Percentiles rank a stretch among this genome's conserved stretches.
Evolutionary conservation across 352 stramenopile genomes (phyloP).

Genomic region (Aphanomyces cochlioides): DNA sequence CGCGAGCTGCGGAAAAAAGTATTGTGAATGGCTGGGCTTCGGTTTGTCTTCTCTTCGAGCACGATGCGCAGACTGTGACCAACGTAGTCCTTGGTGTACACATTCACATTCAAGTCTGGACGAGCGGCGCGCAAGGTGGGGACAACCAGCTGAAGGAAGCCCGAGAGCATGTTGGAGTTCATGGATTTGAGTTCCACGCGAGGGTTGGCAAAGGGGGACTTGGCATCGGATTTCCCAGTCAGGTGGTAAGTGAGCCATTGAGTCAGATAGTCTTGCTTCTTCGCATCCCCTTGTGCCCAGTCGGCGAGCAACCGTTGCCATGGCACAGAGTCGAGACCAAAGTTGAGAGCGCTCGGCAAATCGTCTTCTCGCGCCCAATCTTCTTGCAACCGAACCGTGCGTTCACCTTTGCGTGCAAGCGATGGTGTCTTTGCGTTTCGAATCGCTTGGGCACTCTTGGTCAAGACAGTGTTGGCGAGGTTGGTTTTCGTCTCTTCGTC

Average conservation of each 20-base stretch:
- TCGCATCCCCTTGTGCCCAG: constrained; percentile 25
- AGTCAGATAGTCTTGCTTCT: constrained; percentile 19
- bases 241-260: constrained; percentile 22
- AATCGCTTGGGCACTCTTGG: background rate
- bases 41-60: constrained; percentile 11
- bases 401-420: background rate
- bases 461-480: background rate
- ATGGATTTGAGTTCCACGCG: constrained; percentile 27
- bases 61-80: constrained; percentile 29
- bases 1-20: background rate
- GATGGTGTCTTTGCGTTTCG: background rate
- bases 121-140: background rate
- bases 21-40: constrained; percentile 8
- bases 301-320: constrained; percentile 18
- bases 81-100: constrained; percentile 30
- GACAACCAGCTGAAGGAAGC: constrained; percentile 20
- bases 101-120: constrained; percentile 21
- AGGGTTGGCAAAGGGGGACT: constrained; percentile 20
- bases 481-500: background rate
- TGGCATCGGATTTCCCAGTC: background rate
- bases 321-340: background rate
- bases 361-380: constrained; percentile 20
- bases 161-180: constrained; percentile 13
- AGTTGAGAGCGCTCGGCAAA: background rate
- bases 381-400: constrained; percentile 8